Percentiles rank a stretch among this genome's conserved stretches.
These are phyloP conservation scores for Pelargonium nanum DNA, from an alignment of 345 rosid species.

Conservation along the genomic window DNA sequence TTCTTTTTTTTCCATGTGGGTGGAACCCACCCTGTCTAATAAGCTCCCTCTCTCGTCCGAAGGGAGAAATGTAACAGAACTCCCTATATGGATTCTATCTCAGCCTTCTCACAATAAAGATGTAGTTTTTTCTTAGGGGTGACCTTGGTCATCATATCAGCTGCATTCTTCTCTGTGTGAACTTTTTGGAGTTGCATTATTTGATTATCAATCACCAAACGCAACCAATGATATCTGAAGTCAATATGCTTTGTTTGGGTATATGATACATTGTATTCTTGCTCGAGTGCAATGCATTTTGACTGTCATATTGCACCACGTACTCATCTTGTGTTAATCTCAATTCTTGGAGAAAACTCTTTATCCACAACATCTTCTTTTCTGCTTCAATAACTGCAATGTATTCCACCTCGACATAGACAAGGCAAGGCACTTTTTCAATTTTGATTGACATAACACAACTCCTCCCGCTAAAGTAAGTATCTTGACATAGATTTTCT, in stretches of 20 bases:
- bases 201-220: too few relatives aligned
- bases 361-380: background rate
- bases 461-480: background rate
- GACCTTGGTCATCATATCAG: conserved; percentile 4
- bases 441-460: background rate
- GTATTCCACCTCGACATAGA: background rate
- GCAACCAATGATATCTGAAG: conserved; percentile 7
- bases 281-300: background rate
- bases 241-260: conserved; percentile 8
- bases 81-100: conserved; percentile 1
- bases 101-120: background rate
- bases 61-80: too few relatives aligned
- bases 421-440: conserved; percentile 2
- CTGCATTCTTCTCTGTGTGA: conserved; percentile 1
- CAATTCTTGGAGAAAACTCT: conserved; percentile 2
- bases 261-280: conserved; percentile 8
- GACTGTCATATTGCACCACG: background rate
- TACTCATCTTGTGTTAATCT: conserved; percentile 1
- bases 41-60: too few relatives aligned
- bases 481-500: background rate
- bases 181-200: too few relatives aligned
- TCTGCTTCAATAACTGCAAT: background rate
- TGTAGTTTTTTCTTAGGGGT: background rate
- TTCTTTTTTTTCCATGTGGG: too few relatives aligned
- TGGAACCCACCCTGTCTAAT: too few relatives aligned